A percentile compares a stretch with the other conserved stretches of the same genome.
phyloP scores from a whole-genome alignment of 2,329 filamentous ascomycete species.

The Gaeumannomyces tritici region DNA sequence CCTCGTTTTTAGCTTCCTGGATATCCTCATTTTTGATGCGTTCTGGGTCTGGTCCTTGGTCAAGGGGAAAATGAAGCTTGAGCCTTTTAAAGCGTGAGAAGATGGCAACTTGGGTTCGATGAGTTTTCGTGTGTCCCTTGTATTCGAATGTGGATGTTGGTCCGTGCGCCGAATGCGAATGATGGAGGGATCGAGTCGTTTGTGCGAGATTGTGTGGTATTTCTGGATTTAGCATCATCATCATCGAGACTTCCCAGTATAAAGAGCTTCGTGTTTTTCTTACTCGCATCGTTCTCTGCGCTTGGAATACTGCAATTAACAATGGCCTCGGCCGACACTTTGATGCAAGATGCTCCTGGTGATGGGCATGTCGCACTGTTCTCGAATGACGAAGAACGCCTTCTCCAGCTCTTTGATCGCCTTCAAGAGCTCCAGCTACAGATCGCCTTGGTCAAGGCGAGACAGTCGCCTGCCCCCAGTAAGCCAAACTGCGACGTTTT shows the following conservation, averaged over 20 bases:
- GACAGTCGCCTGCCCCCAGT: slow-evolving; percentile 28
- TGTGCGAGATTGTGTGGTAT: too few species aligned
- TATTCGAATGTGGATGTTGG: not conserved
- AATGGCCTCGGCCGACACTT: not conserved
- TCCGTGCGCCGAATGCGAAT: too few species aligned
- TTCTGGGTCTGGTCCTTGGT: slow-evolving; percentile 42
- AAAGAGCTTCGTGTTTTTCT: not conserved
- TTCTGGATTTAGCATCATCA: not conserved
- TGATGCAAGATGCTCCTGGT: not conserved
- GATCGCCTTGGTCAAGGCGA: slow-evolving; percentile 53
- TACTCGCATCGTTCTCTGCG: not conserved
- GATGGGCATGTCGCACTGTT: slow-evolving; percentile 26
- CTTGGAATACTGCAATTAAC: too few species aligned
- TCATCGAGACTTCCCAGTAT: not conserved
- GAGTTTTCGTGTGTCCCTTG: not conserved
- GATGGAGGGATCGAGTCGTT: too few species aligned
- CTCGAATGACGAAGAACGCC: slow-evolving; percentile 54
- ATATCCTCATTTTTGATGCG: slow-evolving; percentile 37
- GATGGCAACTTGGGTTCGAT: not conserved
- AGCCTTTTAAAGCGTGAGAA: slow-evolving; percentile 12
- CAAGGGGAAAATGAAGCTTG: slow-evolving; percentile 31
- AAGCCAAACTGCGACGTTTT: slow-evolving; percentile 2
- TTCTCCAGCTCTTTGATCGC: slow-evolving; percentile 62
- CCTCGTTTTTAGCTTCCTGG: slow-evolving; percentile 56
- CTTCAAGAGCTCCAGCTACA: slow-evolving; percentile 64